Evolutionary conservation across 306 rosid genomes (phyloP).

Genomic region (Glycyrrhiza uralensis): DNA sequence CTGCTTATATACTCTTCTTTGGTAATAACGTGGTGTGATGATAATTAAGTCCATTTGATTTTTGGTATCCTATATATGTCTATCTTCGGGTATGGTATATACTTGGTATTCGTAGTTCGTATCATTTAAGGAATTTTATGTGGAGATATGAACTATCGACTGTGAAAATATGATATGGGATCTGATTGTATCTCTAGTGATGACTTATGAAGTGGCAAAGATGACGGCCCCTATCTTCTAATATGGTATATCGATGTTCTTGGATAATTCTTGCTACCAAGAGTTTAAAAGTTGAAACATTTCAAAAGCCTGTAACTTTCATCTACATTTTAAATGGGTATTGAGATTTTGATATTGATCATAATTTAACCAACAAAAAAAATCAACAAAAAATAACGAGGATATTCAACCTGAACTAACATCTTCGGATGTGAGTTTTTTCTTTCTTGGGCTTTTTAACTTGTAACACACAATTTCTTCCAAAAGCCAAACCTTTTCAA

Average conservation of each 20-base stretch:
- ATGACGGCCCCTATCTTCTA: neutral
- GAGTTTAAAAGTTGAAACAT: neutral
- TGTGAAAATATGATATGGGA: too few species aligned
- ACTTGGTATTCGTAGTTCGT: neutral
- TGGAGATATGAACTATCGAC: neutral
- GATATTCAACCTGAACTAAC: neutral
- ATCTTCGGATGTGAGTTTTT: neutral
- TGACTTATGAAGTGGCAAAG: neutral
- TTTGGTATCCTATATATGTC: too few species aligned
- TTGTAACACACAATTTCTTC: neutral
- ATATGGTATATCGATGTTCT: too few species aligned
- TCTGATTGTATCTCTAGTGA: too few species aligned
- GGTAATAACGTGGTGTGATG: constrained; percentile 12
- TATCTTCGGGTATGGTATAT: too few species aligned
- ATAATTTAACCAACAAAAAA: neutral
- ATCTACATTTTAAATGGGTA: neutral
- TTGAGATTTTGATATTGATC: neutral
- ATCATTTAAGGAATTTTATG: neutral
- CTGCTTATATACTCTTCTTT: neutral
- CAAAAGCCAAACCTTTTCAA: neutral
- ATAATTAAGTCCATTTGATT: constrained; percentile 11
- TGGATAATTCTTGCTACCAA: too few species aligned
- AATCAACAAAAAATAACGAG: neutral
- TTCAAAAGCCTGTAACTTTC: neutral
- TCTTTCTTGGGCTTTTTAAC: neutral